Percentiles rank a stretch among this genome's conserved stretches.
phyloP scores from a whole-genome alignment of 1,139 yeast genomes.

The Pichia sp. region DNA sequence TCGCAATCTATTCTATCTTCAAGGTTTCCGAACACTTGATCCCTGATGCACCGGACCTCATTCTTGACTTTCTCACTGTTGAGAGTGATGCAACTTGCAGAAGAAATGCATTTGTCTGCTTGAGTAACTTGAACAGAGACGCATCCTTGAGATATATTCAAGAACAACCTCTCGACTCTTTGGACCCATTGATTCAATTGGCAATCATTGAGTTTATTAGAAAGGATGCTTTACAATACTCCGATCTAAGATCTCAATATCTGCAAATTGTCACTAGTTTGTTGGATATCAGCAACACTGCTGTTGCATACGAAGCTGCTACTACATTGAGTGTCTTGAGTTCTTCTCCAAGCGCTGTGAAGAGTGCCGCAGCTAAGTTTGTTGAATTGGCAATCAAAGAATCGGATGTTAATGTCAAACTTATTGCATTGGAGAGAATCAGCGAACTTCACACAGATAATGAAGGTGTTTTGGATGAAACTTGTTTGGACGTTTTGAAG shows the following conservation, averaged over 20 bases:
- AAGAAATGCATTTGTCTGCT: slow-evolving; percentile 89
- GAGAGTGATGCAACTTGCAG: slow-evolving; percentile 94
- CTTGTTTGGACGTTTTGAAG: slow-evolving; percentile 79
- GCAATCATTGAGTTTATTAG: slow-evolving; percentile 90
- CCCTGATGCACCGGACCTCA: slow-evolving; percentile 90
- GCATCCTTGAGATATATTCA: slow-evolving; percentile 79
- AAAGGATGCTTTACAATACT: slow-evolving; percentile 61
- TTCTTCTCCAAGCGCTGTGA: slow-evolving; percentile 56
- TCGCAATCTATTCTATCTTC: slow-evolving; percentile 80
- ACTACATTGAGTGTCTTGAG: slow-evolving; percentile 73
- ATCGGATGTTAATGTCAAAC: slow-evolving; percentile 87
- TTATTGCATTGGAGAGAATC: slow-evolving; percentile 84
- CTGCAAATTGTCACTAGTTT: slow-evolving; percentile 66
- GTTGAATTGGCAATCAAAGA: slow-evolving; percentile 87
- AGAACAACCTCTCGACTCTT: slow-evolving; percentile 57
- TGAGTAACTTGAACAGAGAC: slow-evolving; percentile 77
- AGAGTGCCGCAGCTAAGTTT: slow-evolving; percentile 75
- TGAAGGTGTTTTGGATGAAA: slow-evolving; percentile 82
- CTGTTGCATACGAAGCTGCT: slow-evolving; percentile 90
- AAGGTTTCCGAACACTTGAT: slow-evolving; percentile 78
- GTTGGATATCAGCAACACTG: slow-evolving; percentile 62
- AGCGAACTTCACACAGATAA: slow-evolving; percentile 64
- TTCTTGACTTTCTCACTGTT: slow-evolving; percentile 62
- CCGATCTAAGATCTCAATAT: slow-evolving; percentile 65
- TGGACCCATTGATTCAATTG: slow-evolving; percentile 82